A percentile compares a stretch with the other conserved stretches of the same genome.
Conservation (phyloP, 768 basidiomycete genomes). For the Bullera alba region DNA sequence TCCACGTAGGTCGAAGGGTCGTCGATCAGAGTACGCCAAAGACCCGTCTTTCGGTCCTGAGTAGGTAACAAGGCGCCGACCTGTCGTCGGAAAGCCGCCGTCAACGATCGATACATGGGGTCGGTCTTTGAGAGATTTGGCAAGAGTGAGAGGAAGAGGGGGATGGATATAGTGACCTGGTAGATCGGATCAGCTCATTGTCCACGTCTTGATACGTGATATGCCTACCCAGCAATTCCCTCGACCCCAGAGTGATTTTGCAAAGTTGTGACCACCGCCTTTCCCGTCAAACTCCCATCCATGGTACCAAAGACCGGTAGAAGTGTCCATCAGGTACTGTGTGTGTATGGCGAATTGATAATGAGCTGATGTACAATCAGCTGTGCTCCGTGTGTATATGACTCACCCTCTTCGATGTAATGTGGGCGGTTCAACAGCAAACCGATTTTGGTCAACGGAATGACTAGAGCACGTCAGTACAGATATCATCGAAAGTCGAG, state of each 20-base stretch:
- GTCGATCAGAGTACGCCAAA: conserved; percentile 57
- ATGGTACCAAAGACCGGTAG: conserved; percentile 42
- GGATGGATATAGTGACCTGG: conserved; percentile 9
- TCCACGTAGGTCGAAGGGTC: conserved; percentile 54
- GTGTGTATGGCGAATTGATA: conserved; percentile 52
- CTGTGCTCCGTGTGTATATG: not conserved
- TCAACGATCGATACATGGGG: conserved; percentile 49
- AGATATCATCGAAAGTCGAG: no score
- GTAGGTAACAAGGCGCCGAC: conserved; percentile 51
- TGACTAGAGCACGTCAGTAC: no score
- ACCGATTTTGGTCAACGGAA: conserved; percentile 57
- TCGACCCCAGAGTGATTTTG: conserved; percentile 53
- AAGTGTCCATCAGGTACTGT: conserved; percentile 34
- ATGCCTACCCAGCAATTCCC: conserved; percentile 53
- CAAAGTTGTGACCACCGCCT: conserved; percentile 38
- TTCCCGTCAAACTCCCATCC: conserved; percentile 33
- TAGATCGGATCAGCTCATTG: not conserved
- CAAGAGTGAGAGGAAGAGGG: conserved; percentile 26
- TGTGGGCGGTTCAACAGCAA: conserved; percentile 51
- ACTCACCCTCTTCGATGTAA: conserved; percentile 51
- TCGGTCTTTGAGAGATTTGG: conserved; percentile 51
- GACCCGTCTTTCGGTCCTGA: conserved; percentile 51
- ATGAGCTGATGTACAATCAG: conserved; percentile 47
- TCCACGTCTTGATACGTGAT: not conserved
- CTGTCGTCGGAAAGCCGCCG: conserved; percentile 50